Base-by-base conservation (phyloP, 2,329 filamentous ascomycete species). In the Epichloe typhina region DNA sequence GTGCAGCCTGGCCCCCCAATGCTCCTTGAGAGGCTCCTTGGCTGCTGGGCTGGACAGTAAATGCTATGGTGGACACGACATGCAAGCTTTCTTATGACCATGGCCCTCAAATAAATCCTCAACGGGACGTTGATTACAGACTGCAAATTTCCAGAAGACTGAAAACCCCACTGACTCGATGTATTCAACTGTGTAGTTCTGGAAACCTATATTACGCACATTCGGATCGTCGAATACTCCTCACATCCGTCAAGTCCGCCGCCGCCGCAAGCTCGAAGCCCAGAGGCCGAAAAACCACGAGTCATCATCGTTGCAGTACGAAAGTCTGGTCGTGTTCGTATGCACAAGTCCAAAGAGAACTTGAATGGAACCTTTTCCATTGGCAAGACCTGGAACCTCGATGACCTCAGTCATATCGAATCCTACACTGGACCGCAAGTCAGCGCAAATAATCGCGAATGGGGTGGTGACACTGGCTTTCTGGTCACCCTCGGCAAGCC, bases 341-440 rank as follows among this genome's bases (percentile, higher is more conserved):
- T 98, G 72, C 93, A 98, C 74, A 98, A 98, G 69, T 91, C 89
- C 52, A 84, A 95, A 60, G 93, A 98, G 70, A 98, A 98, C 65
- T 75, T 79, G 51, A 96, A 95, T 66, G 89, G 89, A 51, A 82
- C 87, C 23, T 98, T 96, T 67, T 97, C 91, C 19, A 95, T 98
- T 58, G 93, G 93, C 57, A 98, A 98, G 71, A 95, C 93, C 3
- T 98, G 93, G 93, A 86, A 90, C 64, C 78, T 98, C 58, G 91
- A 97, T 67, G 93, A 98, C 63, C 72, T 98, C 46, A 78, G 79
- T 4, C 76, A 79, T 44, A 86, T 98, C 57, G 86, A 95, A 65
- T 93, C 88, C 26, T 97, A 84, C 62, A 84, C 81, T 6, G 76
- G 82, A 42, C 66, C 79, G 19, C 69, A 73, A 65, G 62, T 78